A percentile compares a stretch with the other conserved stretches of the same genome.
Evolutionary conservation across 768 basidiomycete genomes (phyloP).

Genomic region (Suillus subalutaceus): DNA sequence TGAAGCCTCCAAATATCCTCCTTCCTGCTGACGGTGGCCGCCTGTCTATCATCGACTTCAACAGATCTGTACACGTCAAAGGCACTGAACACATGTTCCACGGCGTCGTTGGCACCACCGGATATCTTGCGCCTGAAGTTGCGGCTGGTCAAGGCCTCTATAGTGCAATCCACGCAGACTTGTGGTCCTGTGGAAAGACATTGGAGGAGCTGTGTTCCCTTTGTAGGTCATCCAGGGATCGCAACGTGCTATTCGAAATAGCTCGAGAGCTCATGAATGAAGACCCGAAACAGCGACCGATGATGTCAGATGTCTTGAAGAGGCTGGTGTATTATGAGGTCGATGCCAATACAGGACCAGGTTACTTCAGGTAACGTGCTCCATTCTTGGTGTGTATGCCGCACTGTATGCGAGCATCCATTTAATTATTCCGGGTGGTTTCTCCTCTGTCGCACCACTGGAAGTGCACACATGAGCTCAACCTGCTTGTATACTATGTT

Average conservation of each 20-base stretch:
- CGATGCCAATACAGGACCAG: neutral
- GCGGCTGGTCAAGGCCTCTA: neutral
- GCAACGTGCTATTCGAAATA: neutral
- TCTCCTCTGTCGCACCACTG: neutral
- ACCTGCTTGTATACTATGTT: neutral
- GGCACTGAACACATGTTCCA: neutral
- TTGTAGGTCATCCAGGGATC: neutral
- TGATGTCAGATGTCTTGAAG: neutral
- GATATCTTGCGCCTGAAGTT: neutral
- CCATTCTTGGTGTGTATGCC: neutral
- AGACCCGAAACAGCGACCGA: neutral
- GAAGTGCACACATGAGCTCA: neutral
- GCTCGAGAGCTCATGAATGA: neutral
- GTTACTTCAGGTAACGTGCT: neutral
- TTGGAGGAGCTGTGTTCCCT: neutral
- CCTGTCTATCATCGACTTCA: conserved; percentile 13
- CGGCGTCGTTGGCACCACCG: neutral
- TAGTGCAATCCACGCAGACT: neutral
- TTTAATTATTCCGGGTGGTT: neutral
- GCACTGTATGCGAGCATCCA: neutral
- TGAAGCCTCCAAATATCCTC: conserved; percentile 18
- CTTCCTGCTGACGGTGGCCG: conserved; percentile 2
- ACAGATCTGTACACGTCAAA: conserved; percentile 1
- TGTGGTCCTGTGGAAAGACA: conserved; percentile 8
- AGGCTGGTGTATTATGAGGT: neutral